phyloP scores from a whole-genome alignment of 805 yeast genomes.

The Lachancea meyersii region DNA sequence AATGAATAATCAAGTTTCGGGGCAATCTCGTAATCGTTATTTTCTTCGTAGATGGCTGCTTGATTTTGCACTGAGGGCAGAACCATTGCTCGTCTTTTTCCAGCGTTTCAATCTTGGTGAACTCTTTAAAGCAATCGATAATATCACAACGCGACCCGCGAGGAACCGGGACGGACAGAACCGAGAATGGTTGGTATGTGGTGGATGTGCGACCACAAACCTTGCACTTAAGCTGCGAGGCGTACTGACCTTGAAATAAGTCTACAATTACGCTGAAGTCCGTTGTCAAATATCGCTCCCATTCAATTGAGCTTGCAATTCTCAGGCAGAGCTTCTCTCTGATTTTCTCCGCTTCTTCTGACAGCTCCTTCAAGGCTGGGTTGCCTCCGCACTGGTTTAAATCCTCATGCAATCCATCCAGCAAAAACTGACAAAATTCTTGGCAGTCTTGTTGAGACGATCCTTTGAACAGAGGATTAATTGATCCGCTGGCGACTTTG shows the following conservation, averaged over 20 bases:
- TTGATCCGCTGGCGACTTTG: conserved; percentile 59
- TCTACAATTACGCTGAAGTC: conserved; percentile 78
- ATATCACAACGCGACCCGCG: conserved; percentile 36
- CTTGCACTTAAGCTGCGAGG: conserved; percentile 69
- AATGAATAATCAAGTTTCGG: conserved; percentile 68
- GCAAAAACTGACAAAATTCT: conserved; percentile 78
- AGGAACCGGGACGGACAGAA: conserved; percentile 76
- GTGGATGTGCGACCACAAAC: conserved; percentile 74
- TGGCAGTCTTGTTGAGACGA: conserved; percentile 90
- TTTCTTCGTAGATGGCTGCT: conserved; percentile 59
- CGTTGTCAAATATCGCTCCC: conserved; percentile 80
- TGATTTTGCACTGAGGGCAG: conserved; percentile 68
- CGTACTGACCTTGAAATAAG: conserved; percentile 81
- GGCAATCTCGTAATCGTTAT: conserved; percentile 76
- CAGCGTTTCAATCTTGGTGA: conserved; percentile 65
- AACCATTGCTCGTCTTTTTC: conserved; percentile 79
- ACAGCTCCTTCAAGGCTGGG: conserved; percentile 50
- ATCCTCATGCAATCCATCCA: conserved; percentile 91
- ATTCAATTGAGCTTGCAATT: conserved; percentile 79
- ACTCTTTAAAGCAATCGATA: conserved; percentile 67
- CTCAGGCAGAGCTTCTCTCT: conserved; percentile 72
- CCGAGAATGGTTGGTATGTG: conserved; percentile 77
- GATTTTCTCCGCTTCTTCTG: conserved; percentile 62
- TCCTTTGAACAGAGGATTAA: conserved; percentile 71
- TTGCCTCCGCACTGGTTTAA: conserved; percentile 60